These are phyloP conservation scores for Geotrichum citri-aurantii DNA, from an alignment of 1,139 yeast genomes.

Conservation along the genomic window DNA sequence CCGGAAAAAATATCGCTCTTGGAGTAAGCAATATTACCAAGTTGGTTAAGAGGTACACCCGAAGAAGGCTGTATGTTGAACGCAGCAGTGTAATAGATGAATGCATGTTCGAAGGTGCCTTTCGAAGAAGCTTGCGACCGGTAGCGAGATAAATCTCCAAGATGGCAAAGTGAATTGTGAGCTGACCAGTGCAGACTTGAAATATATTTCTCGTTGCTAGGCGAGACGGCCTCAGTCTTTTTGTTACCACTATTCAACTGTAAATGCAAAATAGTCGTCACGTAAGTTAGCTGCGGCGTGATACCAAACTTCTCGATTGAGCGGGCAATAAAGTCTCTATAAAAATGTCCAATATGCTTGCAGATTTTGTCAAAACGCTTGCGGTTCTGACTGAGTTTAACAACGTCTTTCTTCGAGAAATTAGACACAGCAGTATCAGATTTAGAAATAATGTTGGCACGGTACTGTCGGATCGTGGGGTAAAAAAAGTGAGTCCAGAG, in stretches of 20 bases:
- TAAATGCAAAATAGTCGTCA: slow-evolving; percentile 9
- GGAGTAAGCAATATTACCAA: slow-evolving; percentile 18
- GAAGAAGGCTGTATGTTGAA: slow-evolving; percentile 18
- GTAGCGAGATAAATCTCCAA: slow-evolving; percentile 28
- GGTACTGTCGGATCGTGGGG: slow-evolving; percentile 18
- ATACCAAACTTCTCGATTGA: slow-evolving; percentile 20
- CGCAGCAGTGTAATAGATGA: slow-evolving; percentile 24
- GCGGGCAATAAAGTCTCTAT: slow-evolving; percentile 19
- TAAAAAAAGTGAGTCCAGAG: slow-evolving; percentile 20
- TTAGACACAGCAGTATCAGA: background rate
- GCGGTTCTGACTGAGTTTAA: slow-evolving; percentile 9
- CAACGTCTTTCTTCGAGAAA: slow-evolving; percentile 8
- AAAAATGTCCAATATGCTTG: slow-evolving; percentile 20
- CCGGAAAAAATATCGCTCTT: slow-evolving; percentile 19
- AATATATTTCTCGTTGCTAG: slow-evolving; percentile 5
- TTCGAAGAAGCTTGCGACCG: slow-evolving; percentile 6
- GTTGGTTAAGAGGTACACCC: slow-evolving; percentile 17
- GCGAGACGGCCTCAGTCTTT: background rate
- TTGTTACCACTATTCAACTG: background rate
- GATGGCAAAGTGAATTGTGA: slow-evolving; percentile 18
- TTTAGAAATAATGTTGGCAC: slow-evolving; percentile 11
- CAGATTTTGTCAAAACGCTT: slow-evolving; percentile 22
- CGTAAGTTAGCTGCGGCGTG: slow-evolving; percentile 16
- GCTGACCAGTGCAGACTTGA: slow-evolving; percentile 12
- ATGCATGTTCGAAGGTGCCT: slow-evolving; percentile 18